Evolutionary conservation across 1,284 basidiomycete genomes (phyloP).

Genomic region (Puccinia polysora): DNA sequence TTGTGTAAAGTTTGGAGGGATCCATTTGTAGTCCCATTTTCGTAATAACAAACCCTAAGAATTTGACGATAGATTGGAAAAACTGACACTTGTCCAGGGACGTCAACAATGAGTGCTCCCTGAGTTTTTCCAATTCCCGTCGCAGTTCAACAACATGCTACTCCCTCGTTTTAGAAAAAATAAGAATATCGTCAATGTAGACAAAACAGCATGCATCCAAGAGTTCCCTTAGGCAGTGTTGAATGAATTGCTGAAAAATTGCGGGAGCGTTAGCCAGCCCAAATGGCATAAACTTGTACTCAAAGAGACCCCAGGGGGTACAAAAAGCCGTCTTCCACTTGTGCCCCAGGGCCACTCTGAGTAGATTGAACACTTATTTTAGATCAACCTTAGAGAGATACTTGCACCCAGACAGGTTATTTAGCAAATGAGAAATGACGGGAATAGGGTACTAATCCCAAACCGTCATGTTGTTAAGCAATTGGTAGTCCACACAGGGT

Average conservation of each 20-base stretch:
- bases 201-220: slow-evolving; percentile 49
- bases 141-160: slow-evolving; percentile 2
- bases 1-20: not conserved
- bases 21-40: slow-evolving; percentile 10
- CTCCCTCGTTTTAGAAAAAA: not conserved
- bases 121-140: not conserved
- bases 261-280: no score
- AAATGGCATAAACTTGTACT: no score
- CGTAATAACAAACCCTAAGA: slow-evolving; percentile 15
- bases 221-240: slow-evolving; percentile 46
- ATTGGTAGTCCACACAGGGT: slow-evolving; percentile 45
- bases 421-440: not conserved
- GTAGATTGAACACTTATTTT: slow-evolving; percentile 49
- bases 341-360: slow-evolving; percentile 50
- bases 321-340: no score
- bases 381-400: slow-evolving; percentile 50
- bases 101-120: not conserved
- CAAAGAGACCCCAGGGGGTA: no score
- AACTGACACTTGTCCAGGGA: slow-evolving; percentile 14
- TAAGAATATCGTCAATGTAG: slow-evolving; percentile 44
- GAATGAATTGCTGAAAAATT: slow-evolving; percentile 45
- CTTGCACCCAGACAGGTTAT: not conserved
- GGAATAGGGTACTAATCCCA: slow-evolving; percentile 42
- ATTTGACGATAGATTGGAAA: not conserved
- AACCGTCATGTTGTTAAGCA: slow-evolving; percentile 44